Percentiles rank a stretch among this genome's conserved stretches.
These are phyloP conservation scores for Metschnikowia continentalis DNA, from an alignment of 805 yeast species.

Conservation along the genomic window DNA sequence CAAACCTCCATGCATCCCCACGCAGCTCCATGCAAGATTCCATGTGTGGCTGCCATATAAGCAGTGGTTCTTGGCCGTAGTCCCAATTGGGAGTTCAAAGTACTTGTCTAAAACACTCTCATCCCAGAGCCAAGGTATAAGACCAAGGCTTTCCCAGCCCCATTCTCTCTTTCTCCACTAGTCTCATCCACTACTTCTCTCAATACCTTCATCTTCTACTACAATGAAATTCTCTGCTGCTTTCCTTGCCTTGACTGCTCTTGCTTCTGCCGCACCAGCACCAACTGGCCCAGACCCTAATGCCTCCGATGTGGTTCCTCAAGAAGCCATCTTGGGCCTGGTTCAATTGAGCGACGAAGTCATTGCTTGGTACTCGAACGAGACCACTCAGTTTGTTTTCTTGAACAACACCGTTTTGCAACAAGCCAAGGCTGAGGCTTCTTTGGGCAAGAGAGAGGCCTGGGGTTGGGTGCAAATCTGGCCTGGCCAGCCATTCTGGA, in stretches of 20 bases:
- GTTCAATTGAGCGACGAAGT: slow-evolving; percentile 12
- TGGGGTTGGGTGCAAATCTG: slow-evolving; percentile 12
- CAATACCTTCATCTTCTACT: neutral
- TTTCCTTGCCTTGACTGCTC: slow-evolving; percentile 15
- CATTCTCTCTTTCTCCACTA: neutral
- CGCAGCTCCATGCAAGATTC: too few species aligned
- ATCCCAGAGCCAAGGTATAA: too few species aligned
- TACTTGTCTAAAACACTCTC: neutral
- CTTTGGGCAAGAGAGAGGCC: slow-evolving; percentile 16
- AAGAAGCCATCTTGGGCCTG: slow-evolving; percentile 14
- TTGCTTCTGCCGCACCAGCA: slow-evolving; percentile 2
- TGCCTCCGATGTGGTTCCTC: slow-evolving; percentile 7
- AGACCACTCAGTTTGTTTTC: slow-evolving; percentile 12
- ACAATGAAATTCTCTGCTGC: slow-evolving; percentile 15
- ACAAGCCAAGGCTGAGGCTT: slow-evolving; percentile 10
- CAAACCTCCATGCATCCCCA: neutral
- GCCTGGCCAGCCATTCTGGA: slow-evolving; percentile 14
- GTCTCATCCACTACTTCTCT: neutral
- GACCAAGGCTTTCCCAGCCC: too few species aligned
- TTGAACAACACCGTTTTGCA: slow-evolving; percentile 17
- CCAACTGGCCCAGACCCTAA: neutral
- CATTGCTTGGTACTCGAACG: slow-evolving; percentile 10
- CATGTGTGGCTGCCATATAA: too few species aligned
- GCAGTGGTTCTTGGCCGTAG: too few species aligned
- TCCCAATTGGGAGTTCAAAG: slow-evolving; percentile 1